These are phyloP conservation scores for Chrysanthemum makinoi DNA, from an alignment of 129 eudicot genomes.

Conservation along the genomic window DNA sequence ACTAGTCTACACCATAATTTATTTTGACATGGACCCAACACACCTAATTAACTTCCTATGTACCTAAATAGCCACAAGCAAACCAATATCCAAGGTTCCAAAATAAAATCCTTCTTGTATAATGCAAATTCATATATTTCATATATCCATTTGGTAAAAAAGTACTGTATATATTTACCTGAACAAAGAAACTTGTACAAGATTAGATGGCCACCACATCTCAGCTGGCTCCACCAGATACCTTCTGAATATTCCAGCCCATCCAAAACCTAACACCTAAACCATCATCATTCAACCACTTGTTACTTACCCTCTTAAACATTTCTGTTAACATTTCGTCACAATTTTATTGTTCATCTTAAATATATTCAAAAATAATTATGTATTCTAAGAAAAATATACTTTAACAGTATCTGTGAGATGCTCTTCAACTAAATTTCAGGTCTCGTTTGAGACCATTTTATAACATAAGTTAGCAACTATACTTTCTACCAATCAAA, in stretches of 20 bases:
- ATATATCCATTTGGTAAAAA: neutral
- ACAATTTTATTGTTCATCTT: neutral
- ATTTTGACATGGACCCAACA: neutral
- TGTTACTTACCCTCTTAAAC: neutral
- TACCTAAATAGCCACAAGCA: neutral
- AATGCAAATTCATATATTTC: no score
- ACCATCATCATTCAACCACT: no score
- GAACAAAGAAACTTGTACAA: slow-evolving; percentile 93
- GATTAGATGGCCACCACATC: slow-evolving; percentile 99
- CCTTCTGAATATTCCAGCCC: slow-evolving; percentile 95
- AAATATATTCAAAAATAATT: no score
- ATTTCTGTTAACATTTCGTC: neutral
- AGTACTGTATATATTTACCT: slow-evolving; percentile 39
- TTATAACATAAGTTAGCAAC: no score
- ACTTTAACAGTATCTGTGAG: no score
- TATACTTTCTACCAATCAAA: no score
- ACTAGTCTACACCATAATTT: neutral
- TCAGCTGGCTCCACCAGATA: slow-evolving; percentile 93
- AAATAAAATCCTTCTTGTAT: neutral
- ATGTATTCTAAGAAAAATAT: no score
- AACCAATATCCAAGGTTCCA: neutral
- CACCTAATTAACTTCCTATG: neutral
- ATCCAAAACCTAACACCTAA: slow-evolving; percentile 96
- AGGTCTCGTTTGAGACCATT: no score
- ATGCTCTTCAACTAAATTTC: no score